These are phyloP conservation scores for Hemileccinum impolitum DNA, from an alignment of 768 basidiomycete genomes.

Conservation along the genomic window DNA sequence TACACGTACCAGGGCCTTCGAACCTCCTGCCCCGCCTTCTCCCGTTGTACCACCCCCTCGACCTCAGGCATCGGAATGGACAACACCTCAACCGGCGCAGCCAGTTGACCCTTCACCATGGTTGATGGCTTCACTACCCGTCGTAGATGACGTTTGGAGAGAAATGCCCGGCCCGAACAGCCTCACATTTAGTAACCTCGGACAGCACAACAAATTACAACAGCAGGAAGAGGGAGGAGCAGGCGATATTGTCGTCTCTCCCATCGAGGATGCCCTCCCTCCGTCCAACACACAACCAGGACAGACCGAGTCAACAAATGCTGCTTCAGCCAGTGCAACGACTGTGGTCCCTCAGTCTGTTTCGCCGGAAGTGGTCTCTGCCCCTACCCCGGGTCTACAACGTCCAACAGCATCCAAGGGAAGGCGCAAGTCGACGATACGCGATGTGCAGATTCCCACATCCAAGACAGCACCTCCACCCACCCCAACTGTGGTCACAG, in stretches of 20 bases:
- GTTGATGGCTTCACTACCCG: conserved; percentile 46
- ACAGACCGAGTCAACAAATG: conserved; percentile 16
- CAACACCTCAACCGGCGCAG: conserved; percentile 18
- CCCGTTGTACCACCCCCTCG: conserved; percentile 23
- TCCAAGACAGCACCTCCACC: conserved; percentile 15
- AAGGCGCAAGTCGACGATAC: conserved; percentile 27
- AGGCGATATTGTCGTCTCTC: conserved; percentile 16
- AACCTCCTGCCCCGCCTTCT: conserved; percentile 15
- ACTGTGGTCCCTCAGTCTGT: conserved; percentile 4
- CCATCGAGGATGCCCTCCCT: conserved; percentile 14
- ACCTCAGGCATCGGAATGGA: conserved; percentile 38
- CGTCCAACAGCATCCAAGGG: conserved; percentile 21
- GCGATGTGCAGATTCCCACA: conserved; percentile 23
- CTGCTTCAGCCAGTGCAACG: conserved; percentile 1
- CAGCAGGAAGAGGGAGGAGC: conserved; percentile 32
- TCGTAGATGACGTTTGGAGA: conserved; percentile 47
- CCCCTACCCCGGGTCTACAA: conserved; percentile 15
- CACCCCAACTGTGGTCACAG: conserved; percentile 12
- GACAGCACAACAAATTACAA: conserved; percentile 56
- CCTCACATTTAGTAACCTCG: conserved; percentile 55
- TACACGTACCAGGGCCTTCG: conserved; percentile 15
- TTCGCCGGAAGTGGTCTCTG: conserved; percentile 9
- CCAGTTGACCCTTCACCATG: conserved; percentile 51
- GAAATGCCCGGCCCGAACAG: conserved; percentile 43
- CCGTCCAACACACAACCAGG: conserved; percentile 9